These are phyloP conservation scores for Monosporascus sp. DNA, from an alignment of 2,329 filamentous ascomycete genomes.

Conservation along the genomic window DNA sequence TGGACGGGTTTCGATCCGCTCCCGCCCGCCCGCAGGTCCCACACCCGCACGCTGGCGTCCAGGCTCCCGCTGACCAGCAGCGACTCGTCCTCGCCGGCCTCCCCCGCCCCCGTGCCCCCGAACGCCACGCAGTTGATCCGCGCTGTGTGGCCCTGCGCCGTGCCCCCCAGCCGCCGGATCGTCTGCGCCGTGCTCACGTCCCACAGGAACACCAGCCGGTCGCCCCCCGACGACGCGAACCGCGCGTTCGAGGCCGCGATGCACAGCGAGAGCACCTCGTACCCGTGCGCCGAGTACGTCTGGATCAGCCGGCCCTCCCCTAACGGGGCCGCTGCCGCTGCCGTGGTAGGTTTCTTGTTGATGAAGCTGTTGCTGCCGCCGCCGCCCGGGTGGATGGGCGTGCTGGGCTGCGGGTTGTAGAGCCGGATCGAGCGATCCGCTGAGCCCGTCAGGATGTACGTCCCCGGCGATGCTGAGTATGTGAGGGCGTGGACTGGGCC, in stretches of 20 bases:
- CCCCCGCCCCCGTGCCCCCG: conserved; percentile 46
- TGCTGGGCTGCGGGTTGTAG: conserved; percentile 66
- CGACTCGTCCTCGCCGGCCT: conserved; percentile 69
- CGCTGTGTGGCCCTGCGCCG: conserved; percentile 57
- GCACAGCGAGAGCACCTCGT: conserved; percentile 79
- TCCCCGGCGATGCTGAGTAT: conserved; percentile 68
- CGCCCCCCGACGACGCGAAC: conserved; percentile 84
- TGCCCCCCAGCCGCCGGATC: conserved; percentile 64
- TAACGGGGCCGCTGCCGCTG: conserved; percentile 20
- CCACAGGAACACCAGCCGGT: conserved; percentile 90
- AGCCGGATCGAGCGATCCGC: conserved; percentile 81
- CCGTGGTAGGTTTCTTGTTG: conserved; percentile 32
- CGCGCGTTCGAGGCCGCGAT: conserved; percentile 73
- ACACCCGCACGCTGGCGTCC: conserved; percentile 71
- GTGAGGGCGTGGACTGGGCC: conserved; percentile 67
- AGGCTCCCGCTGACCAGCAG: conserved; percentile 70
- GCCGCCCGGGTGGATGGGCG: conserved; percentile 16
- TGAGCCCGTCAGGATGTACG: conserved; percentile 79
- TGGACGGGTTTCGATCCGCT: conserved; percentile 60
- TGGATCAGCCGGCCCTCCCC: conserved; percentile 65
- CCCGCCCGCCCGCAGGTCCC: conserved; percentile 57
- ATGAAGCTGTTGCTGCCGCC: conserved; percentile 17
- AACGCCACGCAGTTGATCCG: conserved; percentile 60
- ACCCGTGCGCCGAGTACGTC: conserved; percentile 83
- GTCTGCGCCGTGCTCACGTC: conserved; percentile 81